Conservation (phyloP, 208 protist species). For the Leishmania martiniquensis region DNA sequence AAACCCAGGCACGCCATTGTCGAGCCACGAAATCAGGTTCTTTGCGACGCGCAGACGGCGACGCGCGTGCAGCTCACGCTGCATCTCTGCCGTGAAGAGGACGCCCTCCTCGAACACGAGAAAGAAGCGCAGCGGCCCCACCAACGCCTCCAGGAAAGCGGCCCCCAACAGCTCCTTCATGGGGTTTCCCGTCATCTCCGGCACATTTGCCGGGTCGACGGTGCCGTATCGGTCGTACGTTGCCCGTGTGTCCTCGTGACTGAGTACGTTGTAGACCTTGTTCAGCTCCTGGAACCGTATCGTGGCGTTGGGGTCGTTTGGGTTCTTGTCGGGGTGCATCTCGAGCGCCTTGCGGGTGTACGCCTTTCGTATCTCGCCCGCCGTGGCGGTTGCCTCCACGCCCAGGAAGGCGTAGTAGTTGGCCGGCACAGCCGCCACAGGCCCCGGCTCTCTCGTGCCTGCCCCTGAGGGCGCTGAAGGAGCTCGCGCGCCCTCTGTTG, state of each 20-base stretch:
- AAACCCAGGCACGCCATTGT: slow-evolving; percentile 27
- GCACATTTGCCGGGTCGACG: slow-evolving; percentile 19
- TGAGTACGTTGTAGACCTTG: slow-evolving; percentile 74
- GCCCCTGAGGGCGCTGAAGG: neutral
- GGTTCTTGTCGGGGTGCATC: slow-evolving; percentile 82
- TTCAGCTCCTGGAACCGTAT: slow-evolving; percentile 59
- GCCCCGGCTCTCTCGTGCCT: neutral
- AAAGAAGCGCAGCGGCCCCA: slow-evolving; percentile 46
- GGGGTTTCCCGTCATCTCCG: slow-evolving; percentile 25
- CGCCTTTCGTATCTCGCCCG: slow-evolving; percentile 56
- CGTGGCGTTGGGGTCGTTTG: slow-evolving; percentile 42
- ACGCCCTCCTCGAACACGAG: slow-evolving; percentile 32
- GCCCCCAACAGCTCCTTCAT: slow-evolving; percentile 50
- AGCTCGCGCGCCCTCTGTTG: neutral
- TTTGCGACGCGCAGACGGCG: slow-evolving; percentile 54
- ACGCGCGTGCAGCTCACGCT: slow-evolving; percentile 35
- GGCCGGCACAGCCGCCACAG: neutral
- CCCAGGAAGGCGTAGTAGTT: slow-evolving; percentile 63
- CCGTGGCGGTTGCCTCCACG: slow-evolving; percentile 43
- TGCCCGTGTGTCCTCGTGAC: slow-evolving; percentile 41
- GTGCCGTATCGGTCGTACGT: slow-evolving; percentile 59
- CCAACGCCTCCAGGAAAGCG: slow-evolving; percentile 49
- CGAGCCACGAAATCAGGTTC: slow-evolving; percentile 42
- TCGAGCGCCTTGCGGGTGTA: slow-evolving; percentile 58
- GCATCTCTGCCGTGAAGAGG: slow-evolving; percentile 29